Base-by-base conservation (phyloP, 2,329 filamentous ascomycete genomes). In the Graphium sp. region DNA sequence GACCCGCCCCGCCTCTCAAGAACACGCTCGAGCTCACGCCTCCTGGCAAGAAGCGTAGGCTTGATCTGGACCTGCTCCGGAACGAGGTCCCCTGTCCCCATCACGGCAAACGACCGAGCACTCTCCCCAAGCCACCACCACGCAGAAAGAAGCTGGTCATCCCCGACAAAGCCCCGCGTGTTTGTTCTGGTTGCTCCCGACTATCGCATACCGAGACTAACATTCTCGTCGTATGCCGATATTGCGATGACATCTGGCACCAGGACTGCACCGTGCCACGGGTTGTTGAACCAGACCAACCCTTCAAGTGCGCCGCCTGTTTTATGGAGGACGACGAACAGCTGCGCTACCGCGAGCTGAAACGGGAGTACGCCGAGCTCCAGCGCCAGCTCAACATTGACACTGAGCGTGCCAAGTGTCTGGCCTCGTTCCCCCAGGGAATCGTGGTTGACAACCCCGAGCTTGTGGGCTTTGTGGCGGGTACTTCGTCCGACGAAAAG, bases 401-500 rank as follows among this genome's bases (percentile, higher is more conserved):
- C 4, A 40, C 29, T 13, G 30, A 48, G 21, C 43, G 52, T 11
- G 37, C 45, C 24, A 46, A 41, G 30, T 41, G 43, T 9, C 39
- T 57, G n/a, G 43, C 43, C 3, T 27, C 36, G 1, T 35, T 56
- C 8, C 50, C 50, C 1, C 34, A 36, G 8, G 46, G 44, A 3
- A 35, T 52, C 2, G 30, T 39, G 11, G 50, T 54, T 3, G 45
- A 44, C 22, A 55, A 50, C 26, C 37, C 50, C 14, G 42, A 47
- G 7, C 41, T 55, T 3, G 44, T 59, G 11, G 55, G 55, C 0
- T 59, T 57, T 31, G 38, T 35, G 10, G 41, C 46, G 3, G 49
- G 52, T 1, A 39, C 42, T 6, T 46, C 54, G 9, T 45, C 49
- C 2, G 42, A 44, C 16, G 32, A 37, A n/a, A 38, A 45, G 23